These are phyloP conservation scores for Debaryomyces castellii DNA, from an alignment of 805 yeast genomes.

Conservation along the genomic window DNA sequence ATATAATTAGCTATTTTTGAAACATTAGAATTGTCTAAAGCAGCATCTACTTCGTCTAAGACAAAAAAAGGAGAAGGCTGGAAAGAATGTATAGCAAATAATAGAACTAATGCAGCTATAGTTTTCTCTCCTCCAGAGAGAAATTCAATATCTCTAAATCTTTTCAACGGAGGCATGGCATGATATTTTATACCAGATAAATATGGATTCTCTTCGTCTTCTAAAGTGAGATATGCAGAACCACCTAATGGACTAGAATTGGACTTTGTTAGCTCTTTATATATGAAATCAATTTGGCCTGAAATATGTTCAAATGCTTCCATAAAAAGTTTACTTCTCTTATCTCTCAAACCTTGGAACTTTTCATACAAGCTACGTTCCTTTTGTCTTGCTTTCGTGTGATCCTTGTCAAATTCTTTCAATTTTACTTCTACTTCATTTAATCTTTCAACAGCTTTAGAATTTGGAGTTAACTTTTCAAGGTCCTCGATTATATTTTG, in stretches of 20 bases:
- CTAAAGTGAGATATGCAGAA: conserved; percentile 83
- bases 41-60: conserved; percentile 97
- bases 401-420: conserved; percentile 62
- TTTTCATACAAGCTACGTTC: conserved; percentile 55
- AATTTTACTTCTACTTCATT: conserved; percentile 64
- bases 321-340: conserved; percentile 64
- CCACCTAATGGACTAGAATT: conserved; percentile 80
- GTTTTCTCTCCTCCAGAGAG: conserved; percentile 97
- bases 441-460: conserved; percentile 75
- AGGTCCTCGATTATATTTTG: conserved; percentile 41
- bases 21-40: conserved; percentile 88
- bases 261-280: conserved; percentile 81
- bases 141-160: conserved; percentile 89
- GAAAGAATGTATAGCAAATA: conserved; percentile 87
- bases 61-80: conserved; percentile 96
- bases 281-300: conserved; percentile 67
- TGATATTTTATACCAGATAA: conserved; percentile 80
- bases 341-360: conserved; percentile 58
- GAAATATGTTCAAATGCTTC: conserved; percentile 78
- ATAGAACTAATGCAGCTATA: conserved; percentile 89
- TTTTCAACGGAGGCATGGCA: conserved; percentile 94
- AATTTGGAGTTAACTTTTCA: conserved; percentile 68
- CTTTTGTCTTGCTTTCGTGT: conserved; percentile 55
- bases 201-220: conserved; percentile 89
- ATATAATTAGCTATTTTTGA: conserved; percentile 85